Evolutionary conservation across 257 asterid genomes (phyloP).

Genomic region (Solanum infundibuliforme): DNA sequence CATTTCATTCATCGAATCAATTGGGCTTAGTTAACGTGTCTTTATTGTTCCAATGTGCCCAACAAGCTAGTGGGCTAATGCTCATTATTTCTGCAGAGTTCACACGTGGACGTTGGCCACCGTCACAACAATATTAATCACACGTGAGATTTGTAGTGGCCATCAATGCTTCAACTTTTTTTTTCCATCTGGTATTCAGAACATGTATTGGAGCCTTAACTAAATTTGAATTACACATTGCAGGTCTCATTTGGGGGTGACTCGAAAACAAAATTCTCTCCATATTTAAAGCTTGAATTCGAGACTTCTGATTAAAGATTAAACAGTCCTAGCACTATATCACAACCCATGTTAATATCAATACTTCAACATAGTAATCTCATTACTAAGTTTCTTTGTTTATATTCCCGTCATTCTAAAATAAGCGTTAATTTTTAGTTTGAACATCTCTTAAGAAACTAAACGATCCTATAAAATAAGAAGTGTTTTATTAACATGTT

Average conservation of each 20-base stretch:
- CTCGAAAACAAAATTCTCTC: fast-evolving
- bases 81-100: neutral
- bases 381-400: neutral
- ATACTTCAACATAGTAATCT: neutral
- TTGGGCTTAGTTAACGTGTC: neutral
- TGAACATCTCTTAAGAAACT: neutral
- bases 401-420: neutral
- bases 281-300: no score
- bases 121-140: neutral
- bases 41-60: neutral
- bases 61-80: neutral
- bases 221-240: no score
- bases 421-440: no score
- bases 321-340: fast-evolving
- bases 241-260: neutral
- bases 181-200: no score
- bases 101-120: neutral
- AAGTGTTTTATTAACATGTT: neutral
- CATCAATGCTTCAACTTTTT: neutral
- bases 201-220: no score
- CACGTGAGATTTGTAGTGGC: neutral
- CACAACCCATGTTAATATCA: neutral
- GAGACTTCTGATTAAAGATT: fast-evolving
- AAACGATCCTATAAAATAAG: no score
- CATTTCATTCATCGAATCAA: neutral